Evolutionary conservation across 805 yeast genomes (phyloP).

Genomic region (Kodamaea kakaduensis): DNA sequence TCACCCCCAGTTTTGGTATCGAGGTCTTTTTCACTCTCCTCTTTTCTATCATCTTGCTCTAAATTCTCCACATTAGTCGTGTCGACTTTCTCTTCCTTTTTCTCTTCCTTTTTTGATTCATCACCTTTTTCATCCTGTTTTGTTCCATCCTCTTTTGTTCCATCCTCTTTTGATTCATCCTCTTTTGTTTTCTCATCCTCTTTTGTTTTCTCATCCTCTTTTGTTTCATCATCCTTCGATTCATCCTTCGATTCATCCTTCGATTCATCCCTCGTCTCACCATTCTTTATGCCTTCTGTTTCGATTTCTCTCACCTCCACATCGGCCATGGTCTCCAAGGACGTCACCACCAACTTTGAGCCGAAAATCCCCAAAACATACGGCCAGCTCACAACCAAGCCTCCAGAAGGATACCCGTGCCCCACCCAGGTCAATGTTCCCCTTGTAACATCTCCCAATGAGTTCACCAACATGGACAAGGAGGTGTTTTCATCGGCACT

Average conservation of each 20-base stretch:
- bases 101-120: not conserved
- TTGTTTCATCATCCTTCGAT: not conserved
- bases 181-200: not conserved
- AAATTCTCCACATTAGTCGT: too few relatives aligned
- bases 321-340: slow-evolving; percentile 21
- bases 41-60: too few relatives aligned
- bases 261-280: not conserved
- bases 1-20: not conserved
- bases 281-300: not conserved
- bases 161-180: not conserved
- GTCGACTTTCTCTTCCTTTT: not conserved
- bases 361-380: slow-evolving; percentile 29
- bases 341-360: slow-evolving; percentile 17
- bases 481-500: slow-evolving; percentile 30
- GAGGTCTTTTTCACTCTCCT: not conserved
- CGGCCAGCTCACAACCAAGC: slow-evolving; percentile 35
- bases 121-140: not conserved
- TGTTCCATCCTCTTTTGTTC: not conserved
- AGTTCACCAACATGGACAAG: slow-evolving; percentile 39
- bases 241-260: not conserved
- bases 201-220: not conserved
- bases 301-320: not conserved
- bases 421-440: slow-evolving; percentile 39
- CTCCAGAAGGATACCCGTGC: slow-evolving; percentile 33
- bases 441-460: slow-evolving; percentile 37